These are phyloP conservation scores for Ceratocystis destructans DNA, from an alignment of 2,329 filamentous ascomycete genomes.

Conservation along the genomic window DNA sequence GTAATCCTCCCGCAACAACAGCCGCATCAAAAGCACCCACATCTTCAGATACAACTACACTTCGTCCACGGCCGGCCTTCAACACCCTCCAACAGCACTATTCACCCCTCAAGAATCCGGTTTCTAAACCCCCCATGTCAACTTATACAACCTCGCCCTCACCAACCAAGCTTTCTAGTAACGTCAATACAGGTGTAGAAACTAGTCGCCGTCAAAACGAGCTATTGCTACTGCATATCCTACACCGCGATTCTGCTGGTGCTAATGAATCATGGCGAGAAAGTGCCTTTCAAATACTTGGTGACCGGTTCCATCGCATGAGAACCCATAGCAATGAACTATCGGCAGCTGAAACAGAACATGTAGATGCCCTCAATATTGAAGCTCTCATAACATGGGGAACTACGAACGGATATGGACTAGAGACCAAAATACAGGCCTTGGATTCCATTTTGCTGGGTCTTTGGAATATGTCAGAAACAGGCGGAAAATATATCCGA, in stretches of 20 bases:
- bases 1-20: background rate
- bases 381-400: conserved; percentile 40
- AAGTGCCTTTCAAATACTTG: conserved; percentile 39
- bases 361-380: conserved; percentile 38
- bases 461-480: conserved; percentile 44
- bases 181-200: conserved; percentile 45
- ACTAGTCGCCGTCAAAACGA: conserved; percentile 47
- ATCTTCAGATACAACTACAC: conserved; percentile 22
- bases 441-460: conserved; percentile 44
- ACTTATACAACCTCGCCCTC: conserved; percentile 45
- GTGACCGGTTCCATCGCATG: conserved; percentile 32
- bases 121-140: conserved; percentile 48
- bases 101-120: conserved; percentile 45
- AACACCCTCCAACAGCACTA: conserved; percentile 53
- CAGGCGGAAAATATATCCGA: conserved; percentile 42
- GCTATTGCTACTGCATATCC: conserved; percentile 49
- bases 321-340: conserved; percentile 27
- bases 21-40: conserved; percentile 8
- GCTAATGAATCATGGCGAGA: conserved; percentile 39
- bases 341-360: conserved; percentile 29
- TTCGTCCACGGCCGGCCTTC: conserved; percentile 41
- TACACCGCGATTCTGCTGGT: conserved; percentile 41
- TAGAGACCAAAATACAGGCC: conserved; percentile 44
- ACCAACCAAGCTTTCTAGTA: conserved; percentile 47
- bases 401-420: conserved; percentile 24